phyloP scores from a whole-genome alignment of 164 flowering plant genomes.

The Vitis cinerea region DNA sequence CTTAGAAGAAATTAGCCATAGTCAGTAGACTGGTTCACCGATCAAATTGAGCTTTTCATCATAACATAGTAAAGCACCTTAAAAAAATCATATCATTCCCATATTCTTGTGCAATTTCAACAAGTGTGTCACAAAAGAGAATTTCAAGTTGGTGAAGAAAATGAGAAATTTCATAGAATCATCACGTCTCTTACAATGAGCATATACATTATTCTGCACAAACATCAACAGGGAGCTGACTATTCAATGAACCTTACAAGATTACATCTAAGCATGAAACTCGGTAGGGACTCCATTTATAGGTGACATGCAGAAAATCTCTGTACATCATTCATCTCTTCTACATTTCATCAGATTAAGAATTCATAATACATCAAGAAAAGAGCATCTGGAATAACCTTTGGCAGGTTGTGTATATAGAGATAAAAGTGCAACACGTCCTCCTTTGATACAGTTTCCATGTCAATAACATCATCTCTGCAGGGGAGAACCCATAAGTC shows the following conservation, averaged over 20 bases:
- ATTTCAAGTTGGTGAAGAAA: too few species aligned
- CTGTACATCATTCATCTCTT: constrained; percentile 8
- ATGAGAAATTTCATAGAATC: too few species aligned
- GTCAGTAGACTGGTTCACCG: too few species aligned
- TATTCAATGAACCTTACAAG: constrained; percentile 5
- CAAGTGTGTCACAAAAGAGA: too few species aligned
- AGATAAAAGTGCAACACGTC: constrained; percentile 37
- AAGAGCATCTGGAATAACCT: constrained; percentile 56
- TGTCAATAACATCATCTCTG: constrained; percentile 28
- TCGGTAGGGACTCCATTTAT: neutral
- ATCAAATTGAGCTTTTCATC: too few species aligned
- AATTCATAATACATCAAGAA: constrained; percentile 63
- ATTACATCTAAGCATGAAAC: neutral
- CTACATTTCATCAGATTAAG: constrained; percentile 23
- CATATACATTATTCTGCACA: constrained; percentile 12
- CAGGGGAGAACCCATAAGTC: constrained; percentile 64
- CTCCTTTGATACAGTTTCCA: constrained; percentile 28
- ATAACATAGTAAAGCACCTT: too few species aligned
- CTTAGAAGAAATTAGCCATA: too few species aligned
- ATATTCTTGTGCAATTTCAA: too few species aligned
- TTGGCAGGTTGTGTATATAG: constrained; percentile 46
- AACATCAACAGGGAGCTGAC: neutral
- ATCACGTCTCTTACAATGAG: neutral
- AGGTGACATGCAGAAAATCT: constrained; percentile 8
- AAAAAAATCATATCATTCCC: too few species aligned